These are phyloP conservation scores for Amylostereum areolatum DNA, from an alignment of 1,284 basidiomycete species.

Conservation along the genomic window DNA sequence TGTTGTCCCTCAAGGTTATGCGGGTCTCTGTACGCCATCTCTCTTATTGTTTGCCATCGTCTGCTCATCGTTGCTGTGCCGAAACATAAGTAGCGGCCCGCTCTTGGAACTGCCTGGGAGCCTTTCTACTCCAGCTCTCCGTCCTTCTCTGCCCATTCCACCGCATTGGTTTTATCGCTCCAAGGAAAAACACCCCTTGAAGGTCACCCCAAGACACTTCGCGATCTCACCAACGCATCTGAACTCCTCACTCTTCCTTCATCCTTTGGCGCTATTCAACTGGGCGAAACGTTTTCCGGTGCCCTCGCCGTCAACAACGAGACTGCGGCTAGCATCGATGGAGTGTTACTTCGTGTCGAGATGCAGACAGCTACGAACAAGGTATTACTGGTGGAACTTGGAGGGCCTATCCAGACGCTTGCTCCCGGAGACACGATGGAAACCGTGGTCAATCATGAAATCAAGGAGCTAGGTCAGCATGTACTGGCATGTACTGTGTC, in stretches of 20 bases:
- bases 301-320: constrained; percentile 79
- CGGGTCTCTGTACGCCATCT: constrained; percentile 62
- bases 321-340: constrained; percentile 50
- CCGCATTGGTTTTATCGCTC: constrained; percentile 68
- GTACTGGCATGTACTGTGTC: constrained; percentile 72
- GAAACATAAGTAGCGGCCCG: constrained; percentile 52
- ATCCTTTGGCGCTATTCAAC: constrained; percentile 73
- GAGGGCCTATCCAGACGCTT: constrained; percentile 42
- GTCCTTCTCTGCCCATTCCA: constrained; percentile 71
- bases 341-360: constrained; percentile 58
- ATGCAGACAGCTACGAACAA: constrained; percentile 75
- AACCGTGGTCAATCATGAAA: constrained; percentile 66
- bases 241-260: constrained; percentile 71
- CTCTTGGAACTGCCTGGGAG: constrained; percentile 68
- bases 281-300: constrained; percentile 77
- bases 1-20: constrained; percentile 76
- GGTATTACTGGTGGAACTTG: constrained; percentile 54
- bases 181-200: constrained; percentile 64
- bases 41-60: constrained; percentile 3
- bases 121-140: constrained; percentile 81
- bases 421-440: constrained; percentile 55
- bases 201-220: constrained; percentile 72
- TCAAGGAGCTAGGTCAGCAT: constrained; percentile 81
- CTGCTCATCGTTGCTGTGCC: constrained; percentile 6
- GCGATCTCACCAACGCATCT: constrained; percentile 67